Evolutionary conservation across 2,329 filamentous ascomycete species (phyloP).

Genomic region (Fusarium odoratissimum): DNA sequence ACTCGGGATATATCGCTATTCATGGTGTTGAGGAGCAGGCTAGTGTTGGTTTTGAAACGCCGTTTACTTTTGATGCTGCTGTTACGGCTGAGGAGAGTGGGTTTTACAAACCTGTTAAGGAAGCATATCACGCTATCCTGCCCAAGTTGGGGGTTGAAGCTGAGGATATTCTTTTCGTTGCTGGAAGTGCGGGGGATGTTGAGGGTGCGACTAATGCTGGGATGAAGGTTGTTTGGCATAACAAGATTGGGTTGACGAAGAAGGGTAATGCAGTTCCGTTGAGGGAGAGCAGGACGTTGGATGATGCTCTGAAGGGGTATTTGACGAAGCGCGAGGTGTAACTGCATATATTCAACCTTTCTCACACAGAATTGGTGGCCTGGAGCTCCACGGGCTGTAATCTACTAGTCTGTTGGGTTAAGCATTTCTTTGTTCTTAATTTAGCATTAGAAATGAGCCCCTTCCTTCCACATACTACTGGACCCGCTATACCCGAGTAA

Average conservation of each 20-base stretch:
- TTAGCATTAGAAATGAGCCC: no score
- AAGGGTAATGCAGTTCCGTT: slow-evolving; percentile 39
- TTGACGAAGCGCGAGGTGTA: not conserved
- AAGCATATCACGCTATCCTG: slow-evolving; percentile 51
- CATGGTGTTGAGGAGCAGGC: not conserved
- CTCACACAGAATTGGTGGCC: no score
- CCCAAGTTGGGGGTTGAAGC: slow-evolving; percentile 41
- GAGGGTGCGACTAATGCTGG: slow-evolving; percentile 52
- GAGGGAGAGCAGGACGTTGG: slow-evolving; percentile 4
- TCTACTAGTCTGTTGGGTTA: rapidly evolving
- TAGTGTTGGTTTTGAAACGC: slow-evolving; percentile 12
- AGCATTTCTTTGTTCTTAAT: not conserved
- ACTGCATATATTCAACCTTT: not conserved
- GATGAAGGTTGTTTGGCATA: slow-evolving; percentile 56
- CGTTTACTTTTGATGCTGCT: slow-evolving; percentile 48
- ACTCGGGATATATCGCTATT: slow-evolving; percentile 45
- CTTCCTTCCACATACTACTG: no score
- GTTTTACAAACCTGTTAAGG: slow-evolving; percentile 52
- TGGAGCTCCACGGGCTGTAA: not conserved
- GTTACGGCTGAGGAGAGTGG: slow-evolving; percentile 55
- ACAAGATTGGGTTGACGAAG: slow-evolving; percentile 45
- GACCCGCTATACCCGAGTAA: no score
- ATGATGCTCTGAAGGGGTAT: not conserved
- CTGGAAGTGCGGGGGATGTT: slow-evolving; percentile 55
- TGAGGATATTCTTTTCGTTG: slow-evolving; percentile 50